Evolutionary conservation across 345 rosid genomes (phyloP).

Genomic region (Syzygium aromaticum): DNA sequence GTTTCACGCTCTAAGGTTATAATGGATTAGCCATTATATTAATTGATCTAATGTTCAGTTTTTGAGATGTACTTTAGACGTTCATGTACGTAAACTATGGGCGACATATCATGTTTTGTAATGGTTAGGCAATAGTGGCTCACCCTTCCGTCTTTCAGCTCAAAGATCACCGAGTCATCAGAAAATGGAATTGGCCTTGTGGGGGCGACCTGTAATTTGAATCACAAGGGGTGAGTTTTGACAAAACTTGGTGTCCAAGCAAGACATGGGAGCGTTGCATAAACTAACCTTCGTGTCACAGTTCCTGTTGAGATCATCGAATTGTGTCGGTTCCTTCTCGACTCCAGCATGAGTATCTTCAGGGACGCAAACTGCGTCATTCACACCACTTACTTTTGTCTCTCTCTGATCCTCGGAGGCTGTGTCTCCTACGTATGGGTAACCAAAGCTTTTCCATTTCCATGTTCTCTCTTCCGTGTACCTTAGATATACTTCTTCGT

Average conservation of each 20-base stretch:
- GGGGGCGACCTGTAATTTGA: slow-evolving; percentile 39
- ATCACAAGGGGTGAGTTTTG: not conserved
- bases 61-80: not conserved
- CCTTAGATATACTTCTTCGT: slow-evolving; percentile 49
- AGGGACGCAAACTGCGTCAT: slow-evolving; percentile 22
- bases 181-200: slow-evolving; percentile 59
- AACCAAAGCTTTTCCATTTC: slow-evolving; percentile 53
- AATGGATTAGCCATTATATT: not conserved
- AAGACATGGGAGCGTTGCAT: not conserved
- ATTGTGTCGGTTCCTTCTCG: slow-evolving; percentile 5
- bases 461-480: slow-evolving; percentile 42
- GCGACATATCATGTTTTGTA: not conserved
- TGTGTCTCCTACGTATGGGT: slow-evolving; percentile 16
- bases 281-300: not conserved
- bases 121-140: slow-evolving; percentile 10
- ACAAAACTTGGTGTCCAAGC: not conserved
- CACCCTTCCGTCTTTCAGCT: slow-evolving; percentile 69
- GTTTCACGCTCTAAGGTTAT: not conserved
- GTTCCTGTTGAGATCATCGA: slow-evolving; percentile 34
- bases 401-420: slow-evolving; percentile 7
- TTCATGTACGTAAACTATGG: not conserved
- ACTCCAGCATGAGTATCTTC: slow-evolving; percentile 19
- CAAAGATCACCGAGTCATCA: slow-evolving; percentile 43
- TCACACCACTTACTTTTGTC: not conserved
- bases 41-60: not conserved